Conservation (phyloP, 495 filamentous ascomycete genomes). For the Aspergillus hancockii region DNA sequence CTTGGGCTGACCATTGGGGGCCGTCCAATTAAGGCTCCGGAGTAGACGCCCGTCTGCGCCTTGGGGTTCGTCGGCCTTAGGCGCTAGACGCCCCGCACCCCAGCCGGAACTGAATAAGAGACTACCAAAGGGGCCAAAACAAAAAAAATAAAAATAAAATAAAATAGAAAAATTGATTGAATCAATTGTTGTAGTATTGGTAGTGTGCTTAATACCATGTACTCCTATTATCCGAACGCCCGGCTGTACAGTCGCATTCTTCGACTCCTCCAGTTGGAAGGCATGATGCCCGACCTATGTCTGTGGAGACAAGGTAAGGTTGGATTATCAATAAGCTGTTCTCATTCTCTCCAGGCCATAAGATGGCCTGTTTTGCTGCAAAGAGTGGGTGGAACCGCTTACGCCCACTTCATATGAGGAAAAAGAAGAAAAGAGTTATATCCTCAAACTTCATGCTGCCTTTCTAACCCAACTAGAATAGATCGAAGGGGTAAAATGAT, state of each 20-base stretch:
- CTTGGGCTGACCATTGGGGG: background rate
- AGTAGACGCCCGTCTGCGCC: constrained; percentile 9
- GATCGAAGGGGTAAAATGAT: constrained; percentile 13
- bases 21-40: background rate
- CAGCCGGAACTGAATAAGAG: background rate
- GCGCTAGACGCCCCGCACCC: constrained; percentile 6
- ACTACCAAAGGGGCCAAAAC: background rate
- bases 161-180: background rate
- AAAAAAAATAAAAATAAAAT: background rate
- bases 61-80: constrained; percentile 4
- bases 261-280: background rate
- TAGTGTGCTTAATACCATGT: constrained; percentile 17
- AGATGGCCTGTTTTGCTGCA: constrained; percentile 8
- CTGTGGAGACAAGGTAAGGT: background rate
- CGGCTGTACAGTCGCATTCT: constrained; percentile 17
- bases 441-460: constrained; percentile 17
- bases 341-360: constrained; percentile 1
- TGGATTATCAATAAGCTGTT: constrained; percentile 1
- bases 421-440: constrained; percentile 6
- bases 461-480: constrained; percentile 23
- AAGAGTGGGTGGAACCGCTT: constrained; percentile 12
- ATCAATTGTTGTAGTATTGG: constrained; percentile 4
- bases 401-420: constrained; percentile 11
- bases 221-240: constrained; percentile 17
- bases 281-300: background rate